Base-by-base conservation (phyloP, 2,329 filamentous ascomycete species). In the Diplocarpon rosae region DNA sequence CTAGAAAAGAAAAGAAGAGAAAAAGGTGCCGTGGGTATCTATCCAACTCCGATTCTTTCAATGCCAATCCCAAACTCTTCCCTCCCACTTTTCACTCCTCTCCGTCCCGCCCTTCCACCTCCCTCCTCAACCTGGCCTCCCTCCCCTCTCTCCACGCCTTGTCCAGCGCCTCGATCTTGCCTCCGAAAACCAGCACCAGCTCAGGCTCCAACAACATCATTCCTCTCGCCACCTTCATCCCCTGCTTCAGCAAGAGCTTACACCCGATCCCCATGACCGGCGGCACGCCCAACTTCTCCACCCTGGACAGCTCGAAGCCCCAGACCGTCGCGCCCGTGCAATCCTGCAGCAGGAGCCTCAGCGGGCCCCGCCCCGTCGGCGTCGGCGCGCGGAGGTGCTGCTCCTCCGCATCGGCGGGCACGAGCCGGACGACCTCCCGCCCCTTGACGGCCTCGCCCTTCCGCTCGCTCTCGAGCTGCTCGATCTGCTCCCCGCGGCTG, bases 271-370 rank as follows among this genome's bases (percentile, higher is more conserved):
- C 72, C 64, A 80, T 80, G 5, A 71, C 73, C 6, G 88, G 63
- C 10, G 57, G 56, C 34, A 51, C 46, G 0, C 72, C 77, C 7
- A 95, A 64, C 2, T 73, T 78, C 8, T 78, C 71, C 13, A 94
- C 71, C 9, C 71, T 69, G 50, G 66, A 69, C 40, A 93, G 61
- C 64, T 96, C 88, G 39, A 95, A 66, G 0, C 72, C 89, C 56
- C 80, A 85, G 0, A 83, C 69, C 52, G 75, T 80, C 11, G 70
- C 73, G 0, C 86, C 88, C 8, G 66, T 72, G 37, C 76, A 76
- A 65, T 98, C 92, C 62, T 96, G 86, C 45, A 98, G 59, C 0
- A 92, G 71, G 24, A 96, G 64, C 46, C 86, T 83, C 66, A 94
- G 88, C 17, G 86, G 82, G 0, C 83, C 57, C 12, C 40, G 39